These are phyloP conservation scores for Trichophyton equinum DNA, from an alignment of 2,329 filamentous ascomycete genomes.

Conservation along the genomic window DNA sequence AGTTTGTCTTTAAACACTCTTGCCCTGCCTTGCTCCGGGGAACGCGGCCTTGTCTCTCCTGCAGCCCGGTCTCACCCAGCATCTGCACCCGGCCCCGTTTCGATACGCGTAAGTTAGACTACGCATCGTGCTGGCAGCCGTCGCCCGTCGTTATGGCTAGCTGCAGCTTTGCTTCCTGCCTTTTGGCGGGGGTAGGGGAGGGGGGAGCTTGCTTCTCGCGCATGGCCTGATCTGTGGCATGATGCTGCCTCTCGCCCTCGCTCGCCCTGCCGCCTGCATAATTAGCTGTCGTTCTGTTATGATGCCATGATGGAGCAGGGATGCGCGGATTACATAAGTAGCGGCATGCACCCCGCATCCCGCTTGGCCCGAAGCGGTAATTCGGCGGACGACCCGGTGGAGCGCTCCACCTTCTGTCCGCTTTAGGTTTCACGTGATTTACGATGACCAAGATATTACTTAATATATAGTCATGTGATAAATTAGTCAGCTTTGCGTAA, in stretches of 20 bases:
- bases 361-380: not conserved
- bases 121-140: not conserved
- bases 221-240: not conserved
- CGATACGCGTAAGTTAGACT: not conserved
- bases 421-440: not conserved
- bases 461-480: not conserved
- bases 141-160: too few species aligned
- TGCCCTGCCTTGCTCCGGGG: not conserved
- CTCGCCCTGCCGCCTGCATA: not conserved
- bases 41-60: not conserved
- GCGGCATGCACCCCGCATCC: conserved; percentile 2
- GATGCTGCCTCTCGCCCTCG: not conserved
- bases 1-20: too few species aligned
- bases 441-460: not conserved
- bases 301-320: not conserved
- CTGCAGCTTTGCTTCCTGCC: too few species aligned
- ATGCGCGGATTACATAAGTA: not conserved
- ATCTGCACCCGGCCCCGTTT: too few species aligned
- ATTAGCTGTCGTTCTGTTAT: not conserved
- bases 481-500: not conserved
- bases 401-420: not conserved
- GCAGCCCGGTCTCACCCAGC: not conserved
- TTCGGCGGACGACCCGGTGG: not conserved
- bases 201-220: too few species aligned
- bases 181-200: too few species aligned